Base-by-base conservation (phyloP, 2,329 filamentous ascomycete genomes). In the Cladorrhinum sp. region DNA sequence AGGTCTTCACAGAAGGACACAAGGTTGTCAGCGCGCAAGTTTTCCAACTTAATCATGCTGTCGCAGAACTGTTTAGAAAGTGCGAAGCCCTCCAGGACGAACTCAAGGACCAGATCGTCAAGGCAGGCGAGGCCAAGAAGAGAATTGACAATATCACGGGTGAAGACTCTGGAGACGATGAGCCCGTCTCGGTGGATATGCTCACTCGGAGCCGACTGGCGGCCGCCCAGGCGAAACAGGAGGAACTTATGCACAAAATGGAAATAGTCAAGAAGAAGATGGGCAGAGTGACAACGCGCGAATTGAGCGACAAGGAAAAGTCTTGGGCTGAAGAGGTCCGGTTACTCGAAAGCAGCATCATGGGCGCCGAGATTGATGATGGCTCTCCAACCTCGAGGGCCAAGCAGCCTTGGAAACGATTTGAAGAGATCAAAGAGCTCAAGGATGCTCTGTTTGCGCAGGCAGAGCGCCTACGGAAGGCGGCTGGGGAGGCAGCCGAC, bases 1-100 rank as follows among this genome's bases (percentile, higher is more conserved):
- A 87, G 65, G 80, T 91, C 39, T 83, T 94, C 66, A 89, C 88
- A 26, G 86, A 90, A 62, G 86, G 86, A 0, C 90, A 94, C 72
- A 86, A 88, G 69, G 78, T 90, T 4, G 78, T 93, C 5, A 86
- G 86, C 64, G 81, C 83, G 9, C 89, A 93, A 73, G 91, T 88
- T 0, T 80, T 88, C 66, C 80, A 80, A 10, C 79, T 93, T 10
- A 88, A 89, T 16, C 77, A 83, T 49, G 89, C 88, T 1, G 89
- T 88, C 0, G 84, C 89, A 1, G 88, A 92, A 67, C 78, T 93
- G 5, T 93, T 92, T 75, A 80, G 86, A 24, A 82, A 86, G 58
- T 91, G 89, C 63, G 83, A 89, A 66, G 80, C 85, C 51, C 79
- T 93, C 24, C 86, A 88, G 67, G 77, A 80, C 18, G 89, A 92